These are phyloP conservation scores for Exophiala oligosperma DNA, from an alignment of 2,329 filamentous ascomycete species.

Conservation along the genomic window DNA sequence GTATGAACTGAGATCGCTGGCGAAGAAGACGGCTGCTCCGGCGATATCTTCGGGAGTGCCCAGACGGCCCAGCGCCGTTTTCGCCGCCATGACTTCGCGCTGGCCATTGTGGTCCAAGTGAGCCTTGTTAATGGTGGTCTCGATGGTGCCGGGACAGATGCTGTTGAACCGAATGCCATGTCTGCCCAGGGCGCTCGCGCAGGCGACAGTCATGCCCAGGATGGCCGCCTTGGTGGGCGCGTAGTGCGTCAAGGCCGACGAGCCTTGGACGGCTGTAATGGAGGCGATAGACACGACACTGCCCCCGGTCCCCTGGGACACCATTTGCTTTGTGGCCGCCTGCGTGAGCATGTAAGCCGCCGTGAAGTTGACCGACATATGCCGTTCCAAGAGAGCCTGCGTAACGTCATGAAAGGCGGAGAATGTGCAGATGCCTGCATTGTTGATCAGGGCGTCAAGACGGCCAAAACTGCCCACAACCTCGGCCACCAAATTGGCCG, in stretches of 20 bases:
- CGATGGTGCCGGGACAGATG: slow-evolving; percentile 46
- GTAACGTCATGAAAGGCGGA: slow-evolving; percentile 6
- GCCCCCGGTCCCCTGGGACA: slow-evolving; percentile 45
- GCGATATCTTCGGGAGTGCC: slow-evolving; percentile 40
- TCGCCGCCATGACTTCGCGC: slow-evolving; percentile 10
- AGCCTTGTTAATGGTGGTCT: slow-evolving; percentile 47
- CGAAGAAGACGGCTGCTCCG: slow-evolving; percentile 45
- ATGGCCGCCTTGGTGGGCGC: slow-evolving; percentile 10
- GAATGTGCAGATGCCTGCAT: slow-evolving; percentile 35
- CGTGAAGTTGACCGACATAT: slow-evolving; percentile 39
- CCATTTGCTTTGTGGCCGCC: slow-evolving; percentile 52
- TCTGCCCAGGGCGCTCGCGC: slow-evolving; percentile 38
- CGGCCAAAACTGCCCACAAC: slow-evolving; percentile 1
- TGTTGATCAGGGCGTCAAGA: slow-evolving; percentile 26
- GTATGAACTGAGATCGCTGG: slow-evolving; percentile 47
- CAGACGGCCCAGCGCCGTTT: slow-evolving; percentile 27
- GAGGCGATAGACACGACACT: slow-evolving; percentile 23
- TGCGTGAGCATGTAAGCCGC: slow-evolving; percentile 50
- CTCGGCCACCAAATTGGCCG: slow-evolving; percentile 4
- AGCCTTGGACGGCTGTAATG: slow-evolving; percentile 11
- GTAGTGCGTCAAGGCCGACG: slow-evolving; percentile 9
- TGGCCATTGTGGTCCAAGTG: slow-evolving; percentile 32
- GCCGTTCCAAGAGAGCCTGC: slow-evolving; percentile 5
- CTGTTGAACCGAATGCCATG: slow-evolving; percentile 50
- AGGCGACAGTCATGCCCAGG: slow-evolving; percentile 8